phyloP scores from a whole-genome alignment of 768 basidiomycete genomes.

The Exidia glandulosa region DNA sequence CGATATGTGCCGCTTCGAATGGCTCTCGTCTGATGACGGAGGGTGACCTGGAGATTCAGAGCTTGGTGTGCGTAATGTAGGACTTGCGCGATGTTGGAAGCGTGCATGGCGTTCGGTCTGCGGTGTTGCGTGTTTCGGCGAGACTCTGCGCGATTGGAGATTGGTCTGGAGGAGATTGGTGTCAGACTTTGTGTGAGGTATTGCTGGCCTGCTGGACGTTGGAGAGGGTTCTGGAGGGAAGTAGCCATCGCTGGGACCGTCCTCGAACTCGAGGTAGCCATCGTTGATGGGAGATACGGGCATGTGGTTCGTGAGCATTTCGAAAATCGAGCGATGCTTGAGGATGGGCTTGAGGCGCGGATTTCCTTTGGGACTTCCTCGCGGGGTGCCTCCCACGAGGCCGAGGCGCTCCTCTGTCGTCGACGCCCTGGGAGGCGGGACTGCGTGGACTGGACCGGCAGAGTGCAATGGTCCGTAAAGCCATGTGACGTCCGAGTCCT shows the following conservation, averaged over 20 bases:
- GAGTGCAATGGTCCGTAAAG: conserved; percentile 95
- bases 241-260: not conserved
- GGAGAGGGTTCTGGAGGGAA: conserved; percentile 5
- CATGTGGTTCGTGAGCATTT: conserved; percentile 72
- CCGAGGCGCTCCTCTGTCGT: conserved; percentile 41
- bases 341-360: conserved; percentile 69
- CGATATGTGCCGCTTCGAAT: conserved; percentile 73
- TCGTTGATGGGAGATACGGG: conserved; percentile 40
- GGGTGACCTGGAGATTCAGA: conserved; percentile 19
- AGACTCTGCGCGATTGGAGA: conserved; percentile 46
- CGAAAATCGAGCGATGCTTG: conserved; percentile 86
- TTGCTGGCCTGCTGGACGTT: conserved; percentile 35
- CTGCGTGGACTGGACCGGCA: conserved; percentile 76
- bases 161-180: conserved; percentile 57
- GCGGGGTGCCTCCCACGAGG: conserved; percentile 23
- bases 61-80: not conserved
- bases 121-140: conserved; percentile 41
- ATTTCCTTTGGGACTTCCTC: conserved; percentile 5
- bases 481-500: conserved; percentile 99
- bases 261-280: not conserved
- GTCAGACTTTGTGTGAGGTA: conserved; percentile 82
- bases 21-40: conserved; percentile 9
- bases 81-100: conserved; percentile 9
- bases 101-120: conserved; percentile 30
- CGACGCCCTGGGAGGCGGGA: conserved; percentile 32